Evolutionary conservation across 164 flowering plant genomes (phyloP).

Genomic region (Vitis cinerea): DNA sequence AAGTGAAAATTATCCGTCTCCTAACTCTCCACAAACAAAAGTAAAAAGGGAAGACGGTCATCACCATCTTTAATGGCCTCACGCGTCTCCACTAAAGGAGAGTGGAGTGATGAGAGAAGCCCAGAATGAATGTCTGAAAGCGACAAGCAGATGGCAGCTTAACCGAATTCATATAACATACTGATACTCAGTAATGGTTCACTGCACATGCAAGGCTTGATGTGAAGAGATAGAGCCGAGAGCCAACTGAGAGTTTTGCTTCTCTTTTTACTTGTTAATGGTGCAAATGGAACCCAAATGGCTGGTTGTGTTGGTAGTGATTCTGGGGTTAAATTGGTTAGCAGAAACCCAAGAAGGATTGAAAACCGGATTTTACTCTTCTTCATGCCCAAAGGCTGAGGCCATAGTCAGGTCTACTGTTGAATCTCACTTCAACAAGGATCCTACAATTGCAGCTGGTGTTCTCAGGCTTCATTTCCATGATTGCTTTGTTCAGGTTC

Average conservation of each 20-base stretch:
- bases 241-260: neutral
- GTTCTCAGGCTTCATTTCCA: constrained; percentile 73
- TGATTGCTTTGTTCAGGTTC: constrained; percentile 75
- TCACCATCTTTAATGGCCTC: constrained; percentile 1
- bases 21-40: constrained; percentile 1
- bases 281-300: constrained; percentile 20
- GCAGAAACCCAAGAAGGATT: constrained; percentile 31
- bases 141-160: too few relatives aligned
- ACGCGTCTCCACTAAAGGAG: constrained; percentile 9
- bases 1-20: too few relatives aligned
- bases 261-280: neutral
- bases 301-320: constrained; percentile 18
- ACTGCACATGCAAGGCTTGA: neutral
- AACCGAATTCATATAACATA: neutral
- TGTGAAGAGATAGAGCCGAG: neutral
- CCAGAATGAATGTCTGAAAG: neutral
- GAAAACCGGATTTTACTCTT: constrained; percentile 49
- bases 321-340: constrained; percentile 18
- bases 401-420: constrained; percentile 54
- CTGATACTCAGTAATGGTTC: neutral
- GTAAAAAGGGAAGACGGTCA: neutral
- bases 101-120: neutral
- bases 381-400: constrained; percentile 59
- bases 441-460: constrained; percentile 64
- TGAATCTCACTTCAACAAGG: constrained; percentile 39